Evolutionary conservation across 495 filamentous ascomycete genomes (phyloP), one percentile per base, ranked within the genome.

Genomic region (Penicillium paxilli): DNA sequence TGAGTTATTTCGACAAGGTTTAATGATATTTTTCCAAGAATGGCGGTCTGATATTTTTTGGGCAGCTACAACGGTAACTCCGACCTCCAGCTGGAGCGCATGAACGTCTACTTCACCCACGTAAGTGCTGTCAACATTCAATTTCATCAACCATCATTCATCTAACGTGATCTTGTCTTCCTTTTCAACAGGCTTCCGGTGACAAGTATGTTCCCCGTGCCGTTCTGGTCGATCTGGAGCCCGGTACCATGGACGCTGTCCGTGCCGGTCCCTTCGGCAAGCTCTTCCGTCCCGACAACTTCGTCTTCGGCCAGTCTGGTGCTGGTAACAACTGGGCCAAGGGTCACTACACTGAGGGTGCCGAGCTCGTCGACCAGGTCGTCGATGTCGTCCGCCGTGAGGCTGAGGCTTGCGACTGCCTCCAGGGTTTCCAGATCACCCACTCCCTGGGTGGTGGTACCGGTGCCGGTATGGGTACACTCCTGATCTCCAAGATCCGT

Each of bases 51-150:
- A 72, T 71, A 40, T 59, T 52, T 61, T n/a, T 41, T 50, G 23
- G 22, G 52, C 63, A 98, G 93, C 52, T 98, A 97, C 84, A 93
- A 92, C 76, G 94, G 95, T 66, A 89, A 90, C 59, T 97, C 93
- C 48, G 94, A 98, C 77, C 92, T 99, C 71, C 94, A 99, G 83
- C 83, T 97, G 56, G 94, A 99, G 87, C 93, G 94, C 69, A 96
- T 99, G 93, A 99, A 92, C 80, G 94, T 99, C 75, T 99, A 99
- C 87, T 99, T 99, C 86, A 99, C 97, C 81, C 91, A 98, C 89
- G 93, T 96, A 74, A 51, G 80, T 74, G 6, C 7, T 30, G 28
- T 44, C 17, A 8, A 47, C 32, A 21, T 2, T n/a, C 17, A 42
- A 42, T 23, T 5, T 3, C 7, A 11, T 10, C 10, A 4, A 33